phyloP scores from a whole-genome alignment of 1,284 basidiomycete genomes.

The Naganishia cerealis region DNA sequence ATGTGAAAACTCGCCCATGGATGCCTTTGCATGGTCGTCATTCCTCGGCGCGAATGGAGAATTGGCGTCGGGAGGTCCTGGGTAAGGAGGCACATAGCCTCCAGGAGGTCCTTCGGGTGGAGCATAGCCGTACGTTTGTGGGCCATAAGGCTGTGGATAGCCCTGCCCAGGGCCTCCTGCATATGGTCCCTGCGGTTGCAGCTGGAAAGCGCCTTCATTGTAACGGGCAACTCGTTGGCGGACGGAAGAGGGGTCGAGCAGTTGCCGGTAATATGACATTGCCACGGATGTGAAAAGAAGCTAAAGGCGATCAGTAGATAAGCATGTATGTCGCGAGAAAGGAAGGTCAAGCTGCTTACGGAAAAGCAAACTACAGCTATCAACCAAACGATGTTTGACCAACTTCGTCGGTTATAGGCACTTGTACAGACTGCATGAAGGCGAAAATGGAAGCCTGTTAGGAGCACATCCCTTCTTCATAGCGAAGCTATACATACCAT shows the following conservation, averaged over 20 bases:
- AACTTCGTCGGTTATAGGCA: constrained; percentile 63
- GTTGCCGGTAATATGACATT: constrained; percentile 69
- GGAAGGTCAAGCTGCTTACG: constrained; percentile 35
- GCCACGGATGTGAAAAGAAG: constrained; percentile 64
- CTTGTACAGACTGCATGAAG: constrained; percentile 57
- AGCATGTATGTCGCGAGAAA: constrained; percentile 4
- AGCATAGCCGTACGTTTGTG: constrained; percentile 36
- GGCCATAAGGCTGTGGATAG: constrained; percentile 36
- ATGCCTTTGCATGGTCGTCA: constrained; percentile 28
- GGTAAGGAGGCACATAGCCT: constrained; percentile 51
- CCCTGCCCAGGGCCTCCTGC: constrained; percentile 34
- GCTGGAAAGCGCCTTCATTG: constrained; percentile 25
- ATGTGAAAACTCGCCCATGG: constrained; percentile 28
- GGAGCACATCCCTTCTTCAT: background rate
- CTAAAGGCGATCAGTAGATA: constrained; percentile 52
- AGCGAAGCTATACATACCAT: background rate
- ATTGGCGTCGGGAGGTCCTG: constrained; percentile 43
- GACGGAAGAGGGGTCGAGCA: constrained; percentile 62
- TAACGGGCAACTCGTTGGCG: constrained; percentile 49
- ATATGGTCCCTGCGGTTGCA: constrained; percentile 40
- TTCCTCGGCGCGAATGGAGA: constrained; percentile 38
- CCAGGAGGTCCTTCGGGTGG: constrained; percentile 38
- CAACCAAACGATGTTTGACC: constrained; percentile 64
- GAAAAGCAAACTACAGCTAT: constrained; percentile 57
- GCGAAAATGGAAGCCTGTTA: background rate